Percentiles rank a stretch among this genome's conserved stretches.
phyloP scores from a whole-genome alignment of 2,329 filamentous ascomycete genomes.

The Akanthomyces uredinophilus region DNA sequence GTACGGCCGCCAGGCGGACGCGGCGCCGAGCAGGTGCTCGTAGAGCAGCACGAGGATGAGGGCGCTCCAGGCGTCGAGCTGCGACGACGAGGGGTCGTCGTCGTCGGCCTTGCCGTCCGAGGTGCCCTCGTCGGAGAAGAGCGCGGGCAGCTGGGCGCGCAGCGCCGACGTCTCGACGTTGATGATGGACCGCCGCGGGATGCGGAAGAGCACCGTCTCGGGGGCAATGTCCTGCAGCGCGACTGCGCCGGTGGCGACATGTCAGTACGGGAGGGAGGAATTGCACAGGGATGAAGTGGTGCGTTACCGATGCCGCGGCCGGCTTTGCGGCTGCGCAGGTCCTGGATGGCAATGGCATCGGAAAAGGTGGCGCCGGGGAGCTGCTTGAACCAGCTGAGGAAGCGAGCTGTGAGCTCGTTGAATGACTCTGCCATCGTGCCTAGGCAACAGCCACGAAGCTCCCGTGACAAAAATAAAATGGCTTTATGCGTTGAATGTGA shows the following conservation, averaged over 20 bases:
- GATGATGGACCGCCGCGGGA: constrained; percentile 68
- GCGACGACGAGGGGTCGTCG: constrained; percentile 28
- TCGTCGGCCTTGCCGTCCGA: constrained; percentile 30
- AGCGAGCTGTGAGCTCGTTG: constrained; percentile 37
- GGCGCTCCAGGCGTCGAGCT: constrained; percentile 49
- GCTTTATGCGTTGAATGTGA: not conserved
- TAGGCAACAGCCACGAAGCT: not conserved
- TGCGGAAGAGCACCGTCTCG: constrained; percentile 74
- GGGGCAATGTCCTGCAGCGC: constrained; percentile 63
- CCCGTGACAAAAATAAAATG: not conserved
- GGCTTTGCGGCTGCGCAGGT: constrained; percentile 45
- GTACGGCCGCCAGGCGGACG: constrained; percentile 72
- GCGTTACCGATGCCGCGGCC: constrained; percentile 52
- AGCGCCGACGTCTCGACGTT: constrained; percentile 68
- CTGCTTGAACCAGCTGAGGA: constrained; percentile 50
- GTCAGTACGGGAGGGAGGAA: constrained; percentile 17
- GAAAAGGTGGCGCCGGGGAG: constrained; percentile 51
- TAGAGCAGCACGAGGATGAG: constrained; percentile 77
- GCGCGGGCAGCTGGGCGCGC: constrained; percentile 47
- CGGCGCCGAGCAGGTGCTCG: constrained; percentile 56
- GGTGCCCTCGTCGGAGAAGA: constrained; percentile 40
- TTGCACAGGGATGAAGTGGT: too few species aligned
- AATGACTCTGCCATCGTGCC: constrained; percentile 39
- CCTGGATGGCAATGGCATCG: constrained; percentile 45
- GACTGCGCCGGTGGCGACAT: constrained; percentile 46